Evolutionary conservation across 148 eudicot genomes (phyloP).

Genomic region (Vaccinium myrtillus): DNA sequence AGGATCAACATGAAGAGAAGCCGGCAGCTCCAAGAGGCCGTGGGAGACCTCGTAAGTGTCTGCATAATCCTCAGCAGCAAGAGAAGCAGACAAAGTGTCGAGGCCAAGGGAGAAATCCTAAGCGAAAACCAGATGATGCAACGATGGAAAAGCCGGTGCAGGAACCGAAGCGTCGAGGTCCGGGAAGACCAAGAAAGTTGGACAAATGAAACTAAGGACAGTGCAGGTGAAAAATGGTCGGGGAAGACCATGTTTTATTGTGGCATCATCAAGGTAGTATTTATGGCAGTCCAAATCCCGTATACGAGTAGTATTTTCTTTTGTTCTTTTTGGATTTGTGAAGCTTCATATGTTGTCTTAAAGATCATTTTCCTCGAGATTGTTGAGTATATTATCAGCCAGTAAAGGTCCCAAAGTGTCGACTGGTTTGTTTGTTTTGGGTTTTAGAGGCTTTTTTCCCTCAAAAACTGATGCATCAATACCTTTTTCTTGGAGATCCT

Average conservation of each 20-base stretch:
- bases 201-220: neutral
- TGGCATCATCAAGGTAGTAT: neutral
- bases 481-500: no score
- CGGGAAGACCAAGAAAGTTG: constrained; percentile 10
- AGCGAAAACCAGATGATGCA: neutral
- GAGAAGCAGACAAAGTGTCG: neutral
- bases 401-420: no score
- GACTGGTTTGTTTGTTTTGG: no score
- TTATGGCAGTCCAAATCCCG: neutral
- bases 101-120: constrained; percentile 10
- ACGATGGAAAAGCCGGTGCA: neutral
- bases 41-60: neutral
- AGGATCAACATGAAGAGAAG: neutral
- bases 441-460: no score
- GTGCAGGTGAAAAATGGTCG: neutral
- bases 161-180: neutral
- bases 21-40: neutral
- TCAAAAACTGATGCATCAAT: no score
- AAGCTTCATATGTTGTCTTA: neutral
- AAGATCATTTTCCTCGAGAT: neutral
- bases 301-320: neutral
- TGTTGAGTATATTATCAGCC: no score
- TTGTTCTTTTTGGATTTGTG: neutral
- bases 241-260: neutral
- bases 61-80: constrained; percentile 14